Base-by-base conservation (phyloP, 352 stramenopile genomes). In the Plasmopara muralis region DNA sequence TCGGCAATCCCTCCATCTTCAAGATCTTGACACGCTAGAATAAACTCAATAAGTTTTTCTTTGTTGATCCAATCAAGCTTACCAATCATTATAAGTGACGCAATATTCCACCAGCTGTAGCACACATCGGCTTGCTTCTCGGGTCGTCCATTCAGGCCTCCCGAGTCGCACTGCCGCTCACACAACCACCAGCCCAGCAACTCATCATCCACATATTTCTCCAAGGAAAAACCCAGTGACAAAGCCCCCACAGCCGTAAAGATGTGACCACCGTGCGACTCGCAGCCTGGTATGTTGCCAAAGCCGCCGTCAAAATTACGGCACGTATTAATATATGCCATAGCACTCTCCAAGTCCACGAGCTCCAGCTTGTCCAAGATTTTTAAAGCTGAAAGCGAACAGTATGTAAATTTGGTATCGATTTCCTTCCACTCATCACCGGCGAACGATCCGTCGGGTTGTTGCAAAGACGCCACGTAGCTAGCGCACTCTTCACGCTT, bases 41-140 rank as follows among this genome's bases (percentile, higher is more conserved):
- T 98, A 66, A 96, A 98, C 47, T 90, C 56, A 52, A 93, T 85
- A 31, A 99, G 78, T 58, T 94, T 96, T 31, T 93, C 81, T 48
- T 83, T 84, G 67, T 91, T 94, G 60, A 99, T 98, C 89, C 92
- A 99, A 61, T 97, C 80, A 15, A 95, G 69, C 55, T 94, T 96
- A 30, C 80, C 69, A 65, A 98, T 85, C 64, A 99, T 98, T 33
- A 90, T 95, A 38, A 99, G 80, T 30, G 83, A 92, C 52, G 90
- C 95, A 39, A 99, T 87, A 70, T 98, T 98, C 97, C 97, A 99
- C 96, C 97, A 99, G 52, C 89, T 98, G 70, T 99, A 99, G 70
- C 97, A 99, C 40, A 99, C 96, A 70, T 99, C 97, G 0, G 96
- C 93, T 58, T 99, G 97, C 82, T 99, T 99, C 77, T 99, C 97